Conservation (phyloP, 225 moss, liverwort and hornwort species). For the Rhytidiadelphus loreus region DNA sequence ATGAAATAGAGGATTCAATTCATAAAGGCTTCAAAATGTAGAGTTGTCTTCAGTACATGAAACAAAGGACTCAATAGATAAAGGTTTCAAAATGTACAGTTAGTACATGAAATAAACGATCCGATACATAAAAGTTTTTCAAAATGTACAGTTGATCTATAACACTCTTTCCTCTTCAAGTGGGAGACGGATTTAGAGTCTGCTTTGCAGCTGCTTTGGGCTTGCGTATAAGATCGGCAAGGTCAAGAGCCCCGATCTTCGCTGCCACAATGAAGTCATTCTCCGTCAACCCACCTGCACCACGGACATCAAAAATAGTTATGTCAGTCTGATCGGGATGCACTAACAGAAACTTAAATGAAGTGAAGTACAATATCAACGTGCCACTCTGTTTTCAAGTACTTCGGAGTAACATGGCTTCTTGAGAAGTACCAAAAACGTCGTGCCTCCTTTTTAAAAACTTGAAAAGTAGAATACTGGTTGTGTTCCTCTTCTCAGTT, state of each 20-base stretch:
- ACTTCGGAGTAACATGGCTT: neutral
- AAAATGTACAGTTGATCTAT: neutral
- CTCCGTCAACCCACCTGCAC: constrained; percentile 70
- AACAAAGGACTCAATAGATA: neutral
- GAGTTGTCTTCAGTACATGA: neutral
- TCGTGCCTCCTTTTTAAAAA: neutral
- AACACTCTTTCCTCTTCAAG: neutral
- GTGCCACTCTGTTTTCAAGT: neutral
- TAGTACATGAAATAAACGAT: neutral
- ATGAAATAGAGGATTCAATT: neutral
- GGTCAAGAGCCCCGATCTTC: constrained; percentile 52
- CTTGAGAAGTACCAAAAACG: neutral
- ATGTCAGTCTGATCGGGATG: neutral
- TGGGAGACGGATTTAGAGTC: neutral
- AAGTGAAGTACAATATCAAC: neutral
- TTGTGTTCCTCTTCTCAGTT: neutral
- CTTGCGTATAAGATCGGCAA: constrained; percentile 51
- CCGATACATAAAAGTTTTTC: neutral
- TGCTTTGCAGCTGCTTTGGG: constrained; percentile 28
- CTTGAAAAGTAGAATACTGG: neutral
- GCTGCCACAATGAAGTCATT: constrained; percentile 93
- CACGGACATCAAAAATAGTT: neutral
- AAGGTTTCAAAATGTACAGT: neutral
- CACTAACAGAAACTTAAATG: neutral
- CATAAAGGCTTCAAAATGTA: neutral